Evolutionary conservation across 306 rosid species (phyloP).

Genomic region (Citrullus amarus): DNA sequence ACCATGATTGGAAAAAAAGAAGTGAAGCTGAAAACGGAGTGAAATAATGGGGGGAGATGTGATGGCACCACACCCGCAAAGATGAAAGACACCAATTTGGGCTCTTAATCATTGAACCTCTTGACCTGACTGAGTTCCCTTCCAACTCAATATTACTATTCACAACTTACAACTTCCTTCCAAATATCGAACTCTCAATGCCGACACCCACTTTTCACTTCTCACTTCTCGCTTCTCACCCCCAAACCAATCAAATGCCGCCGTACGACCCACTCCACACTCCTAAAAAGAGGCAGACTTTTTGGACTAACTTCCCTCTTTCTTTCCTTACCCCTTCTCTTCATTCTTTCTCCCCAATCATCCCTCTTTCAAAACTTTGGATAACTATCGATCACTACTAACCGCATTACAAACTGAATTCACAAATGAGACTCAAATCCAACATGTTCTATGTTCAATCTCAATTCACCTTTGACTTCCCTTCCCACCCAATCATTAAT

Average conservation of each 20-base stretch:
- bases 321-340: too few relatives aligned
- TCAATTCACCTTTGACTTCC: background rate
- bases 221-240: background rate
- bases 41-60: background rate
- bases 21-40: background rate
- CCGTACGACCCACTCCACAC: background rate
- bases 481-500: background rate
- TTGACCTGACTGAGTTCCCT: background rate
- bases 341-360: background rate
- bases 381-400: background rate
- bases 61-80: background rate
- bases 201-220: constrained; percentile 3
- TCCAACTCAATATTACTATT: too few relatives aligned
- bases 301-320: background rate
- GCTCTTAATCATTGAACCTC: background rate
- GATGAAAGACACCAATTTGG: background rate
- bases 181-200: background rate
- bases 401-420: background rate
- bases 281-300: background rate
- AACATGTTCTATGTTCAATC: background rate
- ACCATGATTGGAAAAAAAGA: too few relatives aligned
- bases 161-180: too few relatives aligned
- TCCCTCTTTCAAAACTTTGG: background rate
- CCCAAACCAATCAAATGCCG: background rate
- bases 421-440: background rate